Evolutionary conservation across 371 early-diverging fungal species (phyloP).

Genomic region (Syncephalastrum racemosum): DNA sequence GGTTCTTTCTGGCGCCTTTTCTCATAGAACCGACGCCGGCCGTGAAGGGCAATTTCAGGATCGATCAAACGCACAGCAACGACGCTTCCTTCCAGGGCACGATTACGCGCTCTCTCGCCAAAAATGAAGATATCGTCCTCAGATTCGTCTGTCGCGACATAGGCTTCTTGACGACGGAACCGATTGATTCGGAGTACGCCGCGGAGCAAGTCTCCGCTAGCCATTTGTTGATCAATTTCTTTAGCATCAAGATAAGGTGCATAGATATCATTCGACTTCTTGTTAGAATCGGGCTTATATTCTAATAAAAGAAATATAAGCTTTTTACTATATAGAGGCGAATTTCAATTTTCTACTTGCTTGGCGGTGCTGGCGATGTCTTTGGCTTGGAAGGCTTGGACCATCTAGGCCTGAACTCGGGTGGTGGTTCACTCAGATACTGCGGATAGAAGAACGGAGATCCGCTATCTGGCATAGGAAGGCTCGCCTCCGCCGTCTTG

Average conservation of each 20-base stretch:
- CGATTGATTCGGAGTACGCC: constrained; percentile 69
- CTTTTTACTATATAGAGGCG: no score
- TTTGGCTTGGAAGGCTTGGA: no score
- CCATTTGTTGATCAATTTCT: constrained; percentile 9
- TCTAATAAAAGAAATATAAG: no score
- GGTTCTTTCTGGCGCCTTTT: constrained; percentile 11
- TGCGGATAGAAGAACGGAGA: constrained; percentile 17
- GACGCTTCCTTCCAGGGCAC: constrained; percentile 73
- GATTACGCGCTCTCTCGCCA: constrained; percentile 62
- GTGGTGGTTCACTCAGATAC: constrained; percentile 6
- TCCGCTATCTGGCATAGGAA: not conserved
- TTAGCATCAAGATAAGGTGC: constrained; percentile 23
- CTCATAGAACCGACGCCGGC: not conserved
- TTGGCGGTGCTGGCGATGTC: no score
- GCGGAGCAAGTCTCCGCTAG: constrained; percentile 13
- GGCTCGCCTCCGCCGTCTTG: no score
- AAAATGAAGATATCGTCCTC: constrained; percentile 56
- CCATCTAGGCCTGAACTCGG: not conserved
- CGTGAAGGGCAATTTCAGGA: not conserved
- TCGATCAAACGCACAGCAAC: constrained; percentile 55
- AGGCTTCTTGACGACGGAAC: constrained; percentile 59
- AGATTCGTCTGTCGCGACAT: constrained; percentile 50
- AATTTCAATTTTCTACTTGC: no score
- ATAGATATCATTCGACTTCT: constrained; percentile 3
- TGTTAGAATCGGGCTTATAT: no score